A percentile compares a stretch with the other conserved stretches of the same genome.
Conservation (phyloP, 139 green algal species). For the Coelastrella sp. region DNA sequence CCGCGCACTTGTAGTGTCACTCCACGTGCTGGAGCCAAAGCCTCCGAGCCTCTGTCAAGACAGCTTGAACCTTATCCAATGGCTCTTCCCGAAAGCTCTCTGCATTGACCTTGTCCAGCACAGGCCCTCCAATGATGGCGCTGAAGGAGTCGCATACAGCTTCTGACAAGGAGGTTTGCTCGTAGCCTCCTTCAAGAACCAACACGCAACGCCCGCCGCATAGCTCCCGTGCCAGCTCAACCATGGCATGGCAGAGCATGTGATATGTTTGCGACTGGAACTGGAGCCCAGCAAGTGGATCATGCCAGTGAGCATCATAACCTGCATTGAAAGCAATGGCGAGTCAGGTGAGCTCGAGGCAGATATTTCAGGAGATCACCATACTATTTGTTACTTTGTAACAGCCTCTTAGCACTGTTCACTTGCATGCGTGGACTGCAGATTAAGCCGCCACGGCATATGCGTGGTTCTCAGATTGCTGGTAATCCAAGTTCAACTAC, state of each 20-base stretch:
- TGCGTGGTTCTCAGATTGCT: too few relatives aligned
- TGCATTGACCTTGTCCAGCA: not conserved
- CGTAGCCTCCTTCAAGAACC: conserved; percentile 93
- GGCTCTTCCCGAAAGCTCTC: conserved; percentile 60
- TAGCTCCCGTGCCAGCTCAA: conserved; percentile 70
- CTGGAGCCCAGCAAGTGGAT: conserved; percentile 89
- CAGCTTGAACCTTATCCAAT: conserved; percentile 52
- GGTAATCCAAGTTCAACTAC: too few relatives aligned
- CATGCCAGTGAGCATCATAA: conserved; percentile 92
- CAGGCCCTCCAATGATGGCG: conserved; percentile 66
- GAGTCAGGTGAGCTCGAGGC: too few relatives aligned
- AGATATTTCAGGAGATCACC: too few relatives aligned
- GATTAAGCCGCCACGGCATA: too few relatives aligned
- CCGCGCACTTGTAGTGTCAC: conserved; percentile 2
- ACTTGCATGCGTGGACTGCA: too few relatives aligned
- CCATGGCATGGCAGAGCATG: conserved; percentile 56
- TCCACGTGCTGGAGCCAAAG: not conserved
- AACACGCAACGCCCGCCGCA: conserved; percentile 83
- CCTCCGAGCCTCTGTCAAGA: not conserved
- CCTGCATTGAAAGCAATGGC: conserved; percentile 50
- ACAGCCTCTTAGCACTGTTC: too few relatives aligned
- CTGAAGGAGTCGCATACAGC: conserved; percentile 82
- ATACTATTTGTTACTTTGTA: too few relatives aligned
- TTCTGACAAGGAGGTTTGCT: conserved; percentile 76
- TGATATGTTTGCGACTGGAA: conserved; percentile 84